Conservation (phyloP, 495 filamentous ascomycete genomes). For the Cercophora sp. region DNA sequence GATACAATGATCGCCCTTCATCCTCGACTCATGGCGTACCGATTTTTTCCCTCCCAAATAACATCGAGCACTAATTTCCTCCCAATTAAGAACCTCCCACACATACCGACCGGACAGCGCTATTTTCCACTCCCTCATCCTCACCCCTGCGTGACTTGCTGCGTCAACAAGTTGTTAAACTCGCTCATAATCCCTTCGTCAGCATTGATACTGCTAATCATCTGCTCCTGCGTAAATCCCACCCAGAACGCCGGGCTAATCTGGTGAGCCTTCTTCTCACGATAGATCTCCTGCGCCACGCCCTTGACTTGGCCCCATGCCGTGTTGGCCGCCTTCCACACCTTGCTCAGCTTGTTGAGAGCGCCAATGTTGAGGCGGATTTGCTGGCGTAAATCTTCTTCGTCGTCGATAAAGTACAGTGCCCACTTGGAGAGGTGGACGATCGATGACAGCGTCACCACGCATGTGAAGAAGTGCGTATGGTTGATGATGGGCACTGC, state of each 20-base stretch:
- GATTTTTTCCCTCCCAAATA: no score
- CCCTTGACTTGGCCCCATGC: constrained; percentile 71
- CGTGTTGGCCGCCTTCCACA: constrained; percentile 73
- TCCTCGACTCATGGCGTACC: no score
- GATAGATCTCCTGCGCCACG: constrained; percentile 64
- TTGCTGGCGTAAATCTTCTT: constrained; percentile 71
- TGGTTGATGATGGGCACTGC: constrained; percentile 69
- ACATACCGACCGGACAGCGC: no score
- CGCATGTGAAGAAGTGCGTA: constrained; percentile 86
- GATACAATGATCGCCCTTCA: no score
- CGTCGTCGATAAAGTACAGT: constrained; percentile 50
- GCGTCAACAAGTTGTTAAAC: constrained; percentile 33
- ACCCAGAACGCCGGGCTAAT: constrained; percentile 49
- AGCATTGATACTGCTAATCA: constrained; percentile 49
- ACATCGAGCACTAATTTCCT: no score
- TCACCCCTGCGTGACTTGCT: constrained; percentile 8
- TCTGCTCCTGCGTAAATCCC: constrained; percentile 49
- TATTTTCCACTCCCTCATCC: no score
- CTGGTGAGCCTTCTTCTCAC: constrained; percentile 52
- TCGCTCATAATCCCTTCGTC: constrained; percentile 54
- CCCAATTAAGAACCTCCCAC: no score
- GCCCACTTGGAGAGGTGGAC: constrained; percentile 62
- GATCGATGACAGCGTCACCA: constrained; percentile 65
- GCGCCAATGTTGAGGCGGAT: constrained; percentile 80
- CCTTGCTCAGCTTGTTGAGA: constrained; percentile 64